Evolutionary conservation across 768 basidiomycete genomes (phyloP).

Genomic region (Suillus placidus): DNA sequence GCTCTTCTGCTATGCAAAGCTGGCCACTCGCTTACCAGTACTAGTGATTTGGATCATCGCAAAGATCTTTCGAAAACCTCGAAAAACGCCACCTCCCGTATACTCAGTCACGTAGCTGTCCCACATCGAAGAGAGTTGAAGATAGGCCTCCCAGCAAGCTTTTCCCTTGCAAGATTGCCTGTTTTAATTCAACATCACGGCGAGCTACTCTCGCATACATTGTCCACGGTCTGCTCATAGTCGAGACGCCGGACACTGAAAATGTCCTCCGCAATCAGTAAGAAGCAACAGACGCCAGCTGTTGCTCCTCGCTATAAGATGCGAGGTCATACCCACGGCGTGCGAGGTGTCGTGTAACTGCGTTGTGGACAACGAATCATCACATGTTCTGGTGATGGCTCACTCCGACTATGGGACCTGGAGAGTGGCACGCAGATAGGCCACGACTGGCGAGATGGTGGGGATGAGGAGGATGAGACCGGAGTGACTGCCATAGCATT

Average conservation of each 20-base stretch:
- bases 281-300: background rate
- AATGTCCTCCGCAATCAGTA: background rate
- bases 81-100: background rate
- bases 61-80: background rate
- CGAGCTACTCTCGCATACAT: background rate
- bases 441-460: background rate
- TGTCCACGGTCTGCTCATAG: background rate
- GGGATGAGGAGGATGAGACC: background rate
- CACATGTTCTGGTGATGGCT: background rate
- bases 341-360: background rate
- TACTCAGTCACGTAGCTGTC: background rate
- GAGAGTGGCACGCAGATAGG: background rate
- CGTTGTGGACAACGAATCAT: background rate
- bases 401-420: background rate
- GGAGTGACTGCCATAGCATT: background rate
- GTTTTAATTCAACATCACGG: background rate
- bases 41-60: background rate
- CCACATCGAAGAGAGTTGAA: background rate
- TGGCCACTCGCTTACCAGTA: background rate
- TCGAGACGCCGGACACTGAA: background rate
- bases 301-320: background rate
- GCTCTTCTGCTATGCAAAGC: background rate
- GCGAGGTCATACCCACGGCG: background rate
- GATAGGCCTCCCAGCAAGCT: background rate
- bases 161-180: background rate